Conservation (phyloP, 306 rosid species). For the Rosa multiflora region DNA sequence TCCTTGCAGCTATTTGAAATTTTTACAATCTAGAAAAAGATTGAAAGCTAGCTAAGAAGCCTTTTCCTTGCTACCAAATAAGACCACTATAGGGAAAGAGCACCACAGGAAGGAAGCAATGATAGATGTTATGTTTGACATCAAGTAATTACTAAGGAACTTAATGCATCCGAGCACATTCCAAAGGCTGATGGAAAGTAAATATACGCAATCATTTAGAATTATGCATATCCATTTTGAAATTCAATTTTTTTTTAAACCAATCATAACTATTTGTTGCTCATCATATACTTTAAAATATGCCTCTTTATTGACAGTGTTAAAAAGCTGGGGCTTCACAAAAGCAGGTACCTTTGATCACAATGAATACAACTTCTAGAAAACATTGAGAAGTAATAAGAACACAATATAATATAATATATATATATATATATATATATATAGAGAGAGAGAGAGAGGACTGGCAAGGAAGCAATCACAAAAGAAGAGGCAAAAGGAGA, state of each 20-base stretch:
- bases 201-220: background rate
- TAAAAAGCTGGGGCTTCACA: slow-evolving; percentile 15
- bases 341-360: slow-evolving; percentile 10
- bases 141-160: background rate
- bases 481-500: slow-evolving; percentile 16
- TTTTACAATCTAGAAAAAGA: background rate
- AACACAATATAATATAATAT: background rate
- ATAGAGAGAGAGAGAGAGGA: background rate
- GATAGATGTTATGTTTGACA: background rate
- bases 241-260: background rate
- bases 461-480: slow-evolving; percentile 11
- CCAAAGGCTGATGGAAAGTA: background rate
- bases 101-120: background rate
- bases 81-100: background rate
- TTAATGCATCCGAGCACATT: background rate
- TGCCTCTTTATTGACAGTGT: background rate
- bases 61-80: no score
- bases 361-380: background rate
- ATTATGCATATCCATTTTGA: background rate
- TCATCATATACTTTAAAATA: background rate
- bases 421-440: background rate
- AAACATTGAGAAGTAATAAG: background rate
- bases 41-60: background rate
- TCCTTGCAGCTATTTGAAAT: background rate
- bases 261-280: background rate